Conservation (phyloP, 2,329 filamentous ascomycete species). For the Pseudogymnoascus sp. region DNA sequence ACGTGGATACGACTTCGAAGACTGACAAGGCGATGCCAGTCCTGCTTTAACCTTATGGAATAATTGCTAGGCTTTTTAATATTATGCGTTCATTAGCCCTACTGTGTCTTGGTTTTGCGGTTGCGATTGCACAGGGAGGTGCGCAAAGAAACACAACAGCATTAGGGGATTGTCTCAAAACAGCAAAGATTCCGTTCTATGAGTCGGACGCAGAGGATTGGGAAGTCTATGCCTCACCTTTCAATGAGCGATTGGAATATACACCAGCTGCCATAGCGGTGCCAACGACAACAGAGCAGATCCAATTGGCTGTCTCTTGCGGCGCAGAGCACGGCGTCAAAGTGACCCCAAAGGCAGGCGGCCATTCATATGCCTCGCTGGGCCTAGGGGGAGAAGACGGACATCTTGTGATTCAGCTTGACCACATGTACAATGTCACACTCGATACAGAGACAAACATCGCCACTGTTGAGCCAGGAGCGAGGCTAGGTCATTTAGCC, state of each 20-base stretch:
- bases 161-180: neutral
- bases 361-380: constrained; percentile 45
- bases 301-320: constrained; percentile 39
- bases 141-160: neutral
- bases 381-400: constrained; percentile 37
- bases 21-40: neutral
- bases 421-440: constrained; percentile 32
- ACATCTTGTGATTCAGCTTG: constrained; percentile 35
- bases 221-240: constrained; percentile 15
- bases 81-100: neutral
- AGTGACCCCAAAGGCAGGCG: constrained; percentile 42
- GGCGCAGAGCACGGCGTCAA: constrained; percentile 34
- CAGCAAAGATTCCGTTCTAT: neutral
- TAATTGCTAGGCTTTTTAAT: neutral
- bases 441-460: constrained; percentile 21
- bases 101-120: neutral
- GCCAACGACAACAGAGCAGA: constrained; percentile 26
- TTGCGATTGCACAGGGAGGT: neutral
- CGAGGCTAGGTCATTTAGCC: constrained; percentile 38
- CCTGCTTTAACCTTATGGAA: neutral
- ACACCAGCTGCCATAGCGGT: constrained; percentile 20
- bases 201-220: neutral
- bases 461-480: constrained; percentile 34
- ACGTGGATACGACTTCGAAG: neutral
- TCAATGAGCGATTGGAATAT: constrained; percentile 19